phyloP scores from a whole-genome alignment of 208 protist species.

The Acanthamoeba healyi region DNA sequence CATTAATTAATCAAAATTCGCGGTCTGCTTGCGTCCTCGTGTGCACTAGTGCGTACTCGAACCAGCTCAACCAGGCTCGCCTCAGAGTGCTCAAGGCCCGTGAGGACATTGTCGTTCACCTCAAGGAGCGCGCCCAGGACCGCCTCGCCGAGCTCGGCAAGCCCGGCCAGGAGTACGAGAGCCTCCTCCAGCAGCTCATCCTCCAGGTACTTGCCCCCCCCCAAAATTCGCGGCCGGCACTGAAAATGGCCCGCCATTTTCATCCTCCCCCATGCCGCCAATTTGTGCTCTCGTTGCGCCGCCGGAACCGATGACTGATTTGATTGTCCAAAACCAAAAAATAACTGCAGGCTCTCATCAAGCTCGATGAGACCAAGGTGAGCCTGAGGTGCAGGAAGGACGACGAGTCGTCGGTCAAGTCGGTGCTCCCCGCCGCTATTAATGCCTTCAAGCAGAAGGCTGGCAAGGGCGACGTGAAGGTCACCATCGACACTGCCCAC shows the following conservation, averaged over 20 bases:
- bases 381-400: slow-evolving; percentile 85
- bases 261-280: too few species aligned
- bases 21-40: background rate
- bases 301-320: slow-evolving; percentile 31
- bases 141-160: slow-evolving; percentile 81
- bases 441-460: slow-evolving; percentile 82
- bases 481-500: slow-evolving; percentile 75
- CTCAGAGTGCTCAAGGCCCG: slow-evolving; percentile 89
- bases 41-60: slow-evolving; percentile 88
- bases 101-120: slow-evolving; percentile 85
- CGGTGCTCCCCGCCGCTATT: slow-evolving; percentile 68
- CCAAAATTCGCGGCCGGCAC: background rate
- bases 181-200: slow-evolving; percentile 88
- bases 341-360: slow-evolving; percentile 78
- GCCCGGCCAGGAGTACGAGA: slow-evolving; percentile 85
- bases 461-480: slow-evolving; percentile 24
- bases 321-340: background rate
- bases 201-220: slow-evolving; percentile 83
- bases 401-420: slow-evolving; percentile 83
- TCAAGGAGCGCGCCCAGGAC: slow-evolving; percentile 83
- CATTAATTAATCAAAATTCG: background rate
- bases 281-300: too few species aligned
- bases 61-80: slow-evolving; percentile 89
- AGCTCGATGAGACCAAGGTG: slow-evolving; percentile 85
- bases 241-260: too few species aligned